These are phyloP conservation scores for Chionographis japonica DNA, from an alignment of 106 monocot species.

Conservation along the genomic window DNA sequence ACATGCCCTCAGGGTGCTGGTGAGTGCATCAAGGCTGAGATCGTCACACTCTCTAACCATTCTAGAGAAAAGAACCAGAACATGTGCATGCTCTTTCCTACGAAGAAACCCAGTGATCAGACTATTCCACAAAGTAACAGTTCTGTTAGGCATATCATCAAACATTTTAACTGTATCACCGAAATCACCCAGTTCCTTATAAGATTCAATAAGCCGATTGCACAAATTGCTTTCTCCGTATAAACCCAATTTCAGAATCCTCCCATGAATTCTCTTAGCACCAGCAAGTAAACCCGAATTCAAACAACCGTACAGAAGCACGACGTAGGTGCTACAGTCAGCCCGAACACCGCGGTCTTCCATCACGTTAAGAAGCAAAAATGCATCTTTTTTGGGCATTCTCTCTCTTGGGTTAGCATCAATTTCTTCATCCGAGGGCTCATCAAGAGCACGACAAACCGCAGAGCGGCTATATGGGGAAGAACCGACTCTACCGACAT, in stretches of 20 bases:
- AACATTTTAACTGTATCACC: constrained; percentile 26
- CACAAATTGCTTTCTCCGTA: background rate
- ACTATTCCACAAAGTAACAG: constrained; percentile 34
- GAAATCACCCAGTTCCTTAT: constrained; percentile 20
- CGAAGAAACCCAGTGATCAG: constrained; percentile 27
- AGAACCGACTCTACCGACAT: background rate
- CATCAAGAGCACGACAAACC: background rate
- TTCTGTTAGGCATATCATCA: constrained; percentile 40
- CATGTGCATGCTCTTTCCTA: constrained; percentile 16
- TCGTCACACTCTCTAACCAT: constrained; percentile 23
- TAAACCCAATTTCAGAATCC: constrained; percentile 32
- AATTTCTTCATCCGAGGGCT: constrained; percentile 17
- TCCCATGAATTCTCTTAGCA: constrained; percentile 29
- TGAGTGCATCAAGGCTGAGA: constrained; percentile 17
- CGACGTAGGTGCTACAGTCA: constrained; percentile 23
- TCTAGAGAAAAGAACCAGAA: constrained; percentile 26
- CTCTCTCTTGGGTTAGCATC: background rate
- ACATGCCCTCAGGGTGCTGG: constrained; percentile 47
- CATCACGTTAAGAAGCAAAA: constrained; percentile 17
- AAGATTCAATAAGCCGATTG: constrained; percentile 20
- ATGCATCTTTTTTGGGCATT: constrained; percentile 6
- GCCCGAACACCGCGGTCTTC: constrained; percentile 10
- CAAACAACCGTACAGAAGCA: constrained; percentile 18
- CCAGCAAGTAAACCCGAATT: constrained; percentile 17
- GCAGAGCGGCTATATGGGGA: constrained; percentile 2